A percentile compares a stretch with the other conserved stretches of the same genome.
Conservation (phyloP, 2,329 filamentous ascomycete species). For the Fusarium xyrophilum region DNA sequence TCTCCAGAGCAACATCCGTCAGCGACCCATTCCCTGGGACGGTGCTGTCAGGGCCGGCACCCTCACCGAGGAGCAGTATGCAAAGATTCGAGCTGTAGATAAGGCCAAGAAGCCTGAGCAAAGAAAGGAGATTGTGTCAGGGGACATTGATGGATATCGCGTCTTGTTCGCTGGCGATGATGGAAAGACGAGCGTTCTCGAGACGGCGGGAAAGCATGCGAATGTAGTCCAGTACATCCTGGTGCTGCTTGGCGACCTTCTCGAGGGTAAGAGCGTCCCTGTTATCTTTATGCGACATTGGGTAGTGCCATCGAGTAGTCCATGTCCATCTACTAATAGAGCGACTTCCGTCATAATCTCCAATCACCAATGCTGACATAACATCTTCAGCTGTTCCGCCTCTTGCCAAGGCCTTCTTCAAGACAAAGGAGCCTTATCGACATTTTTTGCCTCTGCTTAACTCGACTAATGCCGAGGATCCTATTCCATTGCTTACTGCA, state of each 20-base stretch:
- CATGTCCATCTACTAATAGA: not conserved
- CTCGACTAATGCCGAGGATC: slow-evolving; percentile 75
- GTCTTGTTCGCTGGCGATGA: slow-evolving; percentile 78
- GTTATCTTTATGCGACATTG: slow-evolving; percentile 3
- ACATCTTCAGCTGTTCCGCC: slow-evolving; percentile 73
- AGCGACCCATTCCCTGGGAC: slow-evolving; percentile 96
- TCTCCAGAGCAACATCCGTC: slow-evolving; percentile 95
- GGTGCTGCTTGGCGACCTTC: slow-evolving; percentile 84
- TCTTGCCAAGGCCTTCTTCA: slow-evolving; percentile 77
- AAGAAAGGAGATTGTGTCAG: slow-evolving; percentile 81
- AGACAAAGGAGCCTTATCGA: slow-evolving; percentile 78
- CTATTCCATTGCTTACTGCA: slow-evolving; percentile 87
- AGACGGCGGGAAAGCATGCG: slow-evolving; percentile 82
- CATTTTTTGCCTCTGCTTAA: slow-evolving; percentile 87
- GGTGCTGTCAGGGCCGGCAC: slow-evolving; percentile 92
- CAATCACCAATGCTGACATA: slow-evolving; percentile 27
- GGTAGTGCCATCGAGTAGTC: not conserved
- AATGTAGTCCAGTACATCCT: slow-evolving; percentile 96
- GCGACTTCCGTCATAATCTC: slow-evolving; percentile 4
- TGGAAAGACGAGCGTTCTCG: slow-evolving; percentile 75
- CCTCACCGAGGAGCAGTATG: slow-evolving; percentile 91
- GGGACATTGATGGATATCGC: slow-evolving; percentile 80
- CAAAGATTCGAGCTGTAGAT: slow-evolving; percentile 95
- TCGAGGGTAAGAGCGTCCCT: slow-evolving; percentile 71
- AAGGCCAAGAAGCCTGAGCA: slow-evolving; percentile 89